Conservation (phyloP, 169 alveolate species). For the Fabrea salina region DNA sequence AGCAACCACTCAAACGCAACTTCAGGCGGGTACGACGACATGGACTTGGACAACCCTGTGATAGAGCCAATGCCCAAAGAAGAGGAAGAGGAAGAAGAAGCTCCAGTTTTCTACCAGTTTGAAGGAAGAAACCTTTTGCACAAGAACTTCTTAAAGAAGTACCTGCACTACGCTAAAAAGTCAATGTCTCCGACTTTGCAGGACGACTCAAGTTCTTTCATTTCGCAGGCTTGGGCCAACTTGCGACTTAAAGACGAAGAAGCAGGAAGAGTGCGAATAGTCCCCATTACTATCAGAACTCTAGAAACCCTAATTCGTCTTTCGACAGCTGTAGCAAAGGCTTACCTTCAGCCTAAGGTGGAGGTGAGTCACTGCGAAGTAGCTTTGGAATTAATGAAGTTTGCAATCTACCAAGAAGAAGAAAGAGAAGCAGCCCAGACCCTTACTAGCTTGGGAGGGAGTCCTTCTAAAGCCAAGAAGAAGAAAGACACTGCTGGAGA, state of each 20-base stretch:
- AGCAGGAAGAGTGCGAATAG: conserved; percentile 52
- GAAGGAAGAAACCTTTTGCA: conserved; percentile 51
- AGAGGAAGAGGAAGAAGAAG: conserved; percentile 44
- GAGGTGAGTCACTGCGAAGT: conserved; percentile 52
- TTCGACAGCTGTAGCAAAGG: conserved; percentile 81
- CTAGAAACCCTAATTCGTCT: conserved; percentile 81
- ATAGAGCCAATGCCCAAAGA: conserved; percentile 40
- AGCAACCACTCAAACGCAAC: conserved; percentile 70
- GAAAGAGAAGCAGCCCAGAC: background rate
- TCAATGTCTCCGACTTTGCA: conserved; percentile 55
- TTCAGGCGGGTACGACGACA: conserved; percentile 33
- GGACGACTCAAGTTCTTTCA: conserved; percentile 54
- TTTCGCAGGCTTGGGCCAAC: conserved; percentile 60
- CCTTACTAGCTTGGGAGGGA: background rate
- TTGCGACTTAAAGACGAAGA: conserved; percentile 66
- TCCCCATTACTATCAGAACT: conserved; percentile 82
- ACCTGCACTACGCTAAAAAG: conserved; percentile 71
- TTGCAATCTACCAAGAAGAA: conserved; percentile 32
- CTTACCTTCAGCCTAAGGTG: conserved; percentile 52
- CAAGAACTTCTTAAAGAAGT: conserved; percentile 72
- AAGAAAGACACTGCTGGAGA: background rate
- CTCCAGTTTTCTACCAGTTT: conserved; percentile 41
- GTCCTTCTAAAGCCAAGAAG: background rate
- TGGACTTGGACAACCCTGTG: conserved; percentile 38
- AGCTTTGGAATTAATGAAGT: conserved; percentile 50